Percentiles rank a stretch among this genome's conserved stretches.
Conservation (phyloP, 345 rosid species). For the Murraya koenigii region DNA sequence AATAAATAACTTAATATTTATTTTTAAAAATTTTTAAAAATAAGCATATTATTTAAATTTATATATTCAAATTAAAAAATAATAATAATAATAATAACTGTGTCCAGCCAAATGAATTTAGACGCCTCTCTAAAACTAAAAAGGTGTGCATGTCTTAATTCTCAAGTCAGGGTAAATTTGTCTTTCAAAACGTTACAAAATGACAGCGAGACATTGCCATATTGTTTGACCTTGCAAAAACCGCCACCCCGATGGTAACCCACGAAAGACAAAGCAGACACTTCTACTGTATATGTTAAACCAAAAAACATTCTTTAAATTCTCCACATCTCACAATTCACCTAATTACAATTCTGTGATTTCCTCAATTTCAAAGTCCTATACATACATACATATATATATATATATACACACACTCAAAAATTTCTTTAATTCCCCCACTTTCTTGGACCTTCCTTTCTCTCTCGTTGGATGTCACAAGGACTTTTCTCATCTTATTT, state of each 20-base stretch:
- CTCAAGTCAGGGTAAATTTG: neutral
- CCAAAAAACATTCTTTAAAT: neutral
- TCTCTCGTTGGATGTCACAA: neutral
- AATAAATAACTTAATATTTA: too few relatives aligned
- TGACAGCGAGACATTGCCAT: neutral
- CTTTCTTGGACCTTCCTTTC: slow-evolving; percentile 1
- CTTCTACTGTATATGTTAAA: neutral
- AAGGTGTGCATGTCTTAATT: too few relatives aligned
- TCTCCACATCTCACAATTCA: neutral
- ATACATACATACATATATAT: too few relatives aligned
- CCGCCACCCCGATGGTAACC: neutral
- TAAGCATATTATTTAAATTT: too few relatives aligned
- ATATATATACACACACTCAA: too few relatives aligned
- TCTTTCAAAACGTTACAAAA: neutral
- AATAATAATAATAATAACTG: too few relatives aligned
- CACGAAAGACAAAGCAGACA: neutral
- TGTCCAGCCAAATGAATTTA: too few relatives aligned
- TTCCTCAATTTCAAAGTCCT: neutral
- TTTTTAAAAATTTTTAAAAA: too few relatives aligned
- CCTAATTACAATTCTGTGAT: neutral
- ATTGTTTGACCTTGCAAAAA: neutral
- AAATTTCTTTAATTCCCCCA: neutral
- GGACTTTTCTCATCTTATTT: slow-evolving; percentile 3
- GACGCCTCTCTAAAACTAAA: too few relatives aligned
- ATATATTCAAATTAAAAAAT: too few relatives aligned